Base-by-base conservation (phyloP, 1,284 basidiomycete species). In the Boletellus deceptivus region DNA sequence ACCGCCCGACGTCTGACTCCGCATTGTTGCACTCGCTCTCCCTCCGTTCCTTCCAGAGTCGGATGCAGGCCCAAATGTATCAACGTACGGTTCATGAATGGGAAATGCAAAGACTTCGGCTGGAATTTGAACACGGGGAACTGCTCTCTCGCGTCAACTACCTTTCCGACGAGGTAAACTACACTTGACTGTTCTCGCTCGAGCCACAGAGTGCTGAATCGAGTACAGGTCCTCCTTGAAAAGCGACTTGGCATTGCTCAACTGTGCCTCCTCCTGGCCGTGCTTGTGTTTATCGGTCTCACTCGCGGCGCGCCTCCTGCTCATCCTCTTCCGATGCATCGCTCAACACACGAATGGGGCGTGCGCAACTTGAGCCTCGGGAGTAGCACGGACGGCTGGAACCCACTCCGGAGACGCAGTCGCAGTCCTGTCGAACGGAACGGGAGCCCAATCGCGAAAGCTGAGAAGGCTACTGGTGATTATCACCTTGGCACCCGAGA, bases 241-340 rank as follows among this genome's bases (percentile, higher is more conserved):
- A 92, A 93, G 62, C 81, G 90, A 2, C 78, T 94, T 1, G 84
- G 91, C 3, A 83, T 94, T 34, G 88, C 86, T 0, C 92, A 95
- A 61, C 75, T 95, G 0, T 82, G 87, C 61, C 77, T 93, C 8
- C 75, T 94, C 2, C 75, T 93, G 2, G 78, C 82, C 0, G 84
- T 95, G 2, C 77, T 94, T 24, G 75, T 93, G 10, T 93, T 94
- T 67, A 85, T 94, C 69, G 83, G 83, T 7, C 74, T 94, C 46
- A 95, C 93, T 3, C 81, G 92, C 7, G 90, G 91, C 29, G 61
- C 64, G 17, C 56, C 68, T 9, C 27, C 54, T 34, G 45, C 48
- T 22, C 59, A 54, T 14, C 59, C 53, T 14, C 50, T 53, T 31
- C 45, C 43, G 11, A 2, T 45, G n/a, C 62, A 61, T 44, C 49